Base-by-base conservation (phyloP, 1,284 basidiomycete species). In the Hemileia vastatrix region DNA sequence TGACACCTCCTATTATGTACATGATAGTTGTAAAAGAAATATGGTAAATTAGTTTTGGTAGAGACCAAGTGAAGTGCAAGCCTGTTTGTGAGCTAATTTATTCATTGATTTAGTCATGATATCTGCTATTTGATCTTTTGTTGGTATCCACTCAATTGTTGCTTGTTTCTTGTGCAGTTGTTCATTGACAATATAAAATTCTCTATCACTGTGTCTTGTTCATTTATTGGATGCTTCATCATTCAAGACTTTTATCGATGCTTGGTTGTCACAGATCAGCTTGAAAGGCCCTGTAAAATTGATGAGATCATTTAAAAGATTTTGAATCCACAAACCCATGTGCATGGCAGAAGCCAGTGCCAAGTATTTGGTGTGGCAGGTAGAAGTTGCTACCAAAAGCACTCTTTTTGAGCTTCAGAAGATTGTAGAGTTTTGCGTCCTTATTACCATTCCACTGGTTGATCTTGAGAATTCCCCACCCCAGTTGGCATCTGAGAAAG, bases 191-290 rank as follows among this genome's bases (percentile, higher is more conserved):
- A n/a, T 8, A n/a, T 8, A 43, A 43, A 43, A 43, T 43, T 43
- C 40, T 8, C 40, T 8, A 8, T 43, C 40, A 43, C 8, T n/a
- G 40, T 43, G 40, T 43, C 40, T 19, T 2, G 45, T 57, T 11
- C 32, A 33, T 43, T 57, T 57, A 27, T 57, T 57, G 3, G 45
- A 57, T 19, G 19, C 1, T n/a, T 57, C 33, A 13, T 57, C 56
- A 6, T 27, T 31, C 9, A 24, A 6, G 4, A 57, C 31, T 5
- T 24, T 6, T 2, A 57, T 57, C 4, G 56, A 44, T 13, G 45
- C 5, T 11, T 48, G 2, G n/a, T 49, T 57, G 24, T 57, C 47
- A 32, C 45, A 57, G 6, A 19, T 15, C 19, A 55, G n/a, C 4
- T 8, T 4, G 4, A 21, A n/a, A 4, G 43, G 4, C 15, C 33